Base-by-base conservation (phyloP, 352 stramenopile genomes). In the Pythium brassicae region DNA sequence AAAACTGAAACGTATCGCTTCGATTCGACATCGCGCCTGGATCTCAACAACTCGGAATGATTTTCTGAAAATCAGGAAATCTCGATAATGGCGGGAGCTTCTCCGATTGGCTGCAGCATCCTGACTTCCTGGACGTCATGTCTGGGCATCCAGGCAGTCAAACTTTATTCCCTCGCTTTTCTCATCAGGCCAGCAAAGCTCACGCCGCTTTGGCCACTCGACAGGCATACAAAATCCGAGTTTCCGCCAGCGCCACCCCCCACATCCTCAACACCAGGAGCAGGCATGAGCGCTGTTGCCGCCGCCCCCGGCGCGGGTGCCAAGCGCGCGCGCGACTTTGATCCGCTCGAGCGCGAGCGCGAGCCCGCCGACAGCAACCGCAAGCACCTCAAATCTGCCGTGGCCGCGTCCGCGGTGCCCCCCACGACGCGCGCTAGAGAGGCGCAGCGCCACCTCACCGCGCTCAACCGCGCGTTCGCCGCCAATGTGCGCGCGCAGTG, bases 381-480 rank as follows among this genome's bases (percentile, higher is more conserved):
- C 40, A 46, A 46, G 40, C 40, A 46, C 40, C 40, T 46, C n/a
- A 46, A 46, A 3, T 4, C 40, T 4, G 3, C n/a, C 19, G 40
- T 15, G n/a, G 22, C n/a, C 19, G 11, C 40, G 40, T 26, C 42
- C 3, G 27, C 67, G 35, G 59, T 56, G 34, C 56, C 61, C 40
- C 56, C 58, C 3, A 49, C 67, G n/a, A 73, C 57, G 46, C 69
- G 66, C 46, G 46, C 57, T 20, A 66, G 77, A 29, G 72, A 85
- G 56, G 63, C 69, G 51, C 62, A 70, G 45, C 74, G 77, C 10
- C 83, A 94, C 50, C 57, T 88, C 10, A 60, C 66, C 17, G 78
- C 80, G 22, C 63, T 93, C 0, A 95, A 95, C 63, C 71, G 83
- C 55, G 80, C 74, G 47, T 90, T 94, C 40, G 66, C 68, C 32